Evolutionary conservation across 805 yeast genomes (phyloP).

Genomic region (Lachancea quebecensis): DNA sequence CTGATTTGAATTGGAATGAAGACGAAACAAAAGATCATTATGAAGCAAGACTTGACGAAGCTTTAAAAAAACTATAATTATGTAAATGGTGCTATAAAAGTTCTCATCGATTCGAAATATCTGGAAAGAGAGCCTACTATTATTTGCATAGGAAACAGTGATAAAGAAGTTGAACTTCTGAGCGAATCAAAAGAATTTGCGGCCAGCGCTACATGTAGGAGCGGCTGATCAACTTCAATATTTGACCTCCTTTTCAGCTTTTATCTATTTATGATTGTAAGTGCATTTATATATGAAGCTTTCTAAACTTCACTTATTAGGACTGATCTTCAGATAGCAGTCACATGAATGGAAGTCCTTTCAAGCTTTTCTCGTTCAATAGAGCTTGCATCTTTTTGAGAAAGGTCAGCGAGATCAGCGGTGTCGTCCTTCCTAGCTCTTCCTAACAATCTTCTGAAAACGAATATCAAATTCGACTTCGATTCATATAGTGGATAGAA

Average conservation of each 20-base stretch:
- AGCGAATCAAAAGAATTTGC: too few species aligned
- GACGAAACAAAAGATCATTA: constrained; percentile 4
- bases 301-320: neutral
- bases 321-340: neutral
- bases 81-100: neutral
- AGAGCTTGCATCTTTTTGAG: neutral
- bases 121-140: neutral
- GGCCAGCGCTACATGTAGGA: too few species aligned
- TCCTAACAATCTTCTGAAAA: neutral
- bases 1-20: constrained; percentile 10
- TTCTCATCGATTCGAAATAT: neutral
- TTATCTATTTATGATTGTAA: too few species aligned
- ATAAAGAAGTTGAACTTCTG: too few species aligned
- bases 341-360: neutral
- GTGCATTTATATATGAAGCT: too few species aligned
- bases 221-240: too few species aligned
- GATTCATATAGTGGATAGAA: neutral
- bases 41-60: constrained; percentile 4
- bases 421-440: neutral
- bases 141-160: too few species aligned
- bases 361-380: neutral
- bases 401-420: neutral
- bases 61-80: constrained; percentile 1
- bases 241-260: too few species aligned
- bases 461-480: neutral